phyloP scores from a whole-genome alignment of 805 yeast species.

The Saturnispora silvae region DNA sequence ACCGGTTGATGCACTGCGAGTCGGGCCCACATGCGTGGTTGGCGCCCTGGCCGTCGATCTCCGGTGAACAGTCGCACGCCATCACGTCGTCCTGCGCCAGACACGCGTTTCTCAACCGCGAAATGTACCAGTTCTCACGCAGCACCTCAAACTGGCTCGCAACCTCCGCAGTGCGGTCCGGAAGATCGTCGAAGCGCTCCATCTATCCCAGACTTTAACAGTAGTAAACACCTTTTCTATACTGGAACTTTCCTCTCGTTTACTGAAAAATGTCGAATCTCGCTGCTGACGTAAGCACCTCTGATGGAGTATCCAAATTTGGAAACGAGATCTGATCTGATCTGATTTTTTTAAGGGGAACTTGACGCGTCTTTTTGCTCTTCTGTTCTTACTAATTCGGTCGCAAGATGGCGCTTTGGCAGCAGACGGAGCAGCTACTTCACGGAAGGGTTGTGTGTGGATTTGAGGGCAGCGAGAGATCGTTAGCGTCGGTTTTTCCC shows the following conservation, averaged over 20 bases:
- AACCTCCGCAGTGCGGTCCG: constrained; percentile 64
- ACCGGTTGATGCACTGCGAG: constrained; percentile 83
- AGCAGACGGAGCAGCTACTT: neutral
- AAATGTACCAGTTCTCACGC: constrained; percentile 50
- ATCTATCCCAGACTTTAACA: neutral
- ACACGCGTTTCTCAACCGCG: constrained; percentile 54
- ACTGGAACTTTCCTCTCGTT: too few relatives aligned
- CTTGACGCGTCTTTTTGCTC: too few relatives aligned
- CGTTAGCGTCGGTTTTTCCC: constrained; percentile 10
- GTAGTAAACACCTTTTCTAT: too few relatives aligned
- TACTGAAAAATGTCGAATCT: neutral
- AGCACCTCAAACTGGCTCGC: constrained; percentile 43
- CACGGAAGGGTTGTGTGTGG: constrained; percentile 4
- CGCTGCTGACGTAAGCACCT: neutral
- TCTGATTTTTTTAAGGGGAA: too few relatives aligned
- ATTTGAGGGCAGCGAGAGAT: neutral
- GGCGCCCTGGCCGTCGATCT: constrained; percentile 22
- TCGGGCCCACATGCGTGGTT: constrained; percentile 72
- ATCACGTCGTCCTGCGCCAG: constrained; percentile 61
- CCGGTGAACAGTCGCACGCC: constrained; percentile 80
- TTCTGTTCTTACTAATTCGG: too few relatives aligned
- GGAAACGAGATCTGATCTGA: too few relatives aligned
- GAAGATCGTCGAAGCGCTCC: constrained; percentile 23
- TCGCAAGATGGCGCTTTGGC: constrained; percentile 3
- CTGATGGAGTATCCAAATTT: too few relatives aligned